Conservation (phyloP, 148 eudicot genomes). For the Fagopyrum esculentum region DNA sequence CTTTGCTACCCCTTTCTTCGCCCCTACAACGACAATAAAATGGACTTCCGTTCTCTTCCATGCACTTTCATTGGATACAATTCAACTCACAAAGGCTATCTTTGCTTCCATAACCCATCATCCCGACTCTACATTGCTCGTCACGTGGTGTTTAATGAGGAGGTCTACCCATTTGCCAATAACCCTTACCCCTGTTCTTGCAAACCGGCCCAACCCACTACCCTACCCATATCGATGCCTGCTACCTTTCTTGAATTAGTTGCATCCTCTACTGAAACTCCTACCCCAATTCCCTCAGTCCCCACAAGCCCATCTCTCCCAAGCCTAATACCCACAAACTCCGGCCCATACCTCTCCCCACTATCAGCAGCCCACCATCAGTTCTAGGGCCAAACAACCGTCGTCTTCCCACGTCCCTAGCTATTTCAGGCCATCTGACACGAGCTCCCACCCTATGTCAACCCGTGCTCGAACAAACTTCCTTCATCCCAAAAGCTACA, state of each 20-base stretch:
- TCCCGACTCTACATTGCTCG: background rate
- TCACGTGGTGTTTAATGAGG: background rate
- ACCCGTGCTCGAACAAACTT: background rate
- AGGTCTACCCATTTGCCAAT: too few relatives aligned
- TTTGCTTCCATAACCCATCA: too few relatives aligned
- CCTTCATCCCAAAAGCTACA: background rate
- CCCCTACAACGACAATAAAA: too few relatives aligned
- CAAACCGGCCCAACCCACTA: too few relatives aligned
- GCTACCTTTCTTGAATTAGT: background rate
- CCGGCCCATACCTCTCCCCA: background rate
- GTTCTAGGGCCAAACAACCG: background rate
- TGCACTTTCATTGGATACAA: too few relatives aligned
- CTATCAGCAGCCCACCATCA: background rate
- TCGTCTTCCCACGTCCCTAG: background rate
- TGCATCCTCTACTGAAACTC: background rate
- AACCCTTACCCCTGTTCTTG: background rate
- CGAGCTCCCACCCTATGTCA: background rate
- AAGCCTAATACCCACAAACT: background rate
- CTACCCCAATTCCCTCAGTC: background rate
- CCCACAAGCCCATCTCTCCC: background rate
- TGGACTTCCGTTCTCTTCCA: too few relatives aligned
- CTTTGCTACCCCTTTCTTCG: too few relatives aligned
- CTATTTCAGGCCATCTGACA: background rate
- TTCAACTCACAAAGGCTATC: too few relatives aligned
- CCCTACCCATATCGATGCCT: background rate